Evolutionary conservation across 192 early-diverging fungal species (phyloP).

Genomic region (Neocallimastix lanati): DNA sequence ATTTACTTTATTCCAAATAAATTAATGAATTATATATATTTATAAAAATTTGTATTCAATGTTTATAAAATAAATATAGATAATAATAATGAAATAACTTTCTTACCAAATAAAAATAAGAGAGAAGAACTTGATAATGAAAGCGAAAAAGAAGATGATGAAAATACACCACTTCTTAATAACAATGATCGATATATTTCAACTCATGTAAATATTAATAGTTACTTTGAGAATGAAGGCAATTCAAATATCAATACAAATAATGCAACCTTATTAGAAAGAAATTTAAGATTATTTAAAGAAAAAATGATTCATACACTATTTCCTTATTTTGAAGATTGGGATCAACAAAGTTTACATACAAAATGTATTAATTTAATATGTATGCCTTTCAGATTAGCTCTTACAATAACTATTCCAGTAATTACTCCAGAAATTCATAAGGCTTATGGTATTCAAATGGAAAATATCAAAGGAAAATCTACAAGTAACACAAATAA

Average conservation of each 20-base stretch:
- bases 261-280: background rate
- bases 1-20: too few relatives aligned
- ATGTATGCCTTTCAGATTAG: background rate
- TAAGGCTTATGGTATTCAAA: background rate
- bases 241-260: background rate
- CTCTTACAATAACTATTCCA: background rate
- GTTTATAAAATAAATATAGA: too few relatives aligned
- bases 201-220: background rate
- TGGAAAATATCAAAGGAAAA: background rate
- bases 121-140: too few relatives aligned
- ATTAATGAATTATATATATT: too few relatives aligned
- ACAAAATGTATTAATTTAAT: background rate
- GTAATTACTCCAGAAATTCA: background rate
- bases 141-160: background rate
- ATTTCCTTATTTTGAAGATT: background rate
- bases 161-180: background rate
- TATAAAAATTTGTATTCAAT: too few relatives aligned
- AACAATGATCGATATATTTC: background rate
- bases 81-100: too few relatives aligned
- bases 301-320: background rate
- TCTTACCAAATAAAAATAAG: too few relatives aligned
- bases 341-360: background rate
- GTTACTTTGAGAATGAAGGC: background rate
- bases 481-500: background rate
- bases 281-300: background rate